Base-by-base conservation (phyloP, 805 yeast species). In the Zygotorulaspora sp. region DNA sequence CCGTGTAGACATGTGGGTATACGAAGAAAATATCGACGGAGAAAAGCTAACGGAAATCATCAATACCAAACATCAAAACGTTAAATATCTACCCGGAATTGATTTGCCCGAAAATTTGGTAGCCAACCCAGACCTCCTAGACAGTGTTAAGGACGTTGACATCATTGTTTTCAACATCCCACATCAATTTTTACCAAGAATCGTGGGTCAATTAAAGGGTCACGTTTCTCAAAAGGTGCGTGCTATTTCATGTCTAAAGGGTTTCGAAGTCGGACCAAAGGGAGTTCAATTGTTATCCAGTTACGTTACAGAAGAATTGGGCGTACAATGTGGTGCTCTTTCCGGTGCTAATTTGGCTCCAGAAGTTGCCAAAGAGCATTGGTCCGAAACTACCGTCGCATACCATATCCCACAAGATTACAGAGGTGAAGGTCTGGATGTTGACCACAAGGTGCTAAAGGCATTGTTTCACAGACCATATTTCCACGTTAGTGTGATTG, bases 321-420 rank as follows among this genome's bases (percentile, higher is more conserved):
- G 89, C 22, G 77, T 92, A 44, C 77, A 83, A 63, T 89, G 97
- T 70, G 98, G 98, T 66, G 97, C 94, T 14, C 74, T 92, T 38
- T 83, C 95, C 1, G 98, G 98, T 46, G 98, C 98, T 39, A 92
- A 92, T 70, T 74, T 92, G 54, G 98, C 98, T 30, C 87, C 94
- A 32, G 98, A 92, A 66, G 96, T 92, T 44, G 98, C 98, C 44
- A 77, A 76, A 62, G 85, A 86, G 65, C 83, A 83, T 66, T 92
- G 95, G 94, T 88, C 96, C 13, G 98, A 92, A 68, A 92, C 98
- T 43, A 89, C 98, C 9, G 87, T 92, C 48, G 98, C 97, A 15
- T 92, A 86, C 69, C 78, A 75, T 41, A 56, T 71, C 16, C 96
- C 96, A 40, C 58, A 59, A 18, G 86, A 87, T 45, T 67, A 55